These are phyloP conservation scores for Eremothecium sinecaudum DNA, from an alignment of 1,139 yeast species.

Conservation along the genomic window DNA sequence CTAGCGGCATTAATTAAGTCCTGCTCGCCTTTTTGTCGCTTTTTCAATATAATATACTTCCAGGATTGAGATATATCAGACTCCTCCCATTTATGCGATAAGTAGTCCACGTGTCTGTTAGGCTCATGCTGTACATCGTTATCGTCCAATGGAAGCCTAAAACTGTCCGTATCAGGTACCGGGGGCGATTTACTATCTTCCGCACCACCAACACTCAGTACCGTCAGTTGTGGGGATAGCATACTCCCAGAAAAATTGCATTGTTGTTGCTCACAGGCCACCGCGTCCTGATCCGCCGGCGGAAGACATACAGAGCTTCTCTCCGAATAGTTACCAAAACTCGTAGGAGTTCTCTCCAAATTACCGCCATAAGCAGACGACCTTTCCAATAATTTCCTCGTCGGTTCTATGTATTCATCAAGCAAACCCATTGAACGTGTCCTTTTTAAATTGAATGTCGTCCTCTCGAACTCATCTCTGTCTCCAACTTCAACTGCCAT, in stretches of 20 bases:
- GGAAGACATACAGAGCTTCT: background rate
- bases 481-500: slow-evolving; percentile 58
- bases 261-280: slow-evolving; percentile 9
- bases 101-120: slow-evolving; percentile 81
- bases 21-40: slow-evolving; percentile 38
- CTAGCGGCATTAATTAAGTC: slow-evolving; percentile 59
- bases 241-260: slow-evolving; percentile 6
- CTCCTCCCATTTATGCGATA: slow-evolving; percentile 94
- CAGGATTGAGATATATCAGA: slow-evolving; percentile 87
- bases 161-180: slow-evolving; percentile 33
- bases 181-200: slow-evolving; percentile 24
- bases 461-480: slow-evolving; percentile 60
- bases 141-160: slow-evolving; percentile 65
- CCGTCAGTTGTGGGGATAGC: slow-evolving; percentile 2
- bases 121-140: slow-evolving; percentile 74
- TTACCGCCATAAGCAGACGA: slow-evolving; percentile 3
- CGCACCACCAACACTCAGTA: background rate
- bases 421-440: slow-evolving; percentile 77
- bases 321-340: background rate
- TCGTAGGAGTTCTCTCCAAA: background rate
- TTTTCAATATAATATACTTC: slow-evolving; percentile 79
- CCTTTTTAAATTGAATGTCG: slow-evolving; percentile 69
- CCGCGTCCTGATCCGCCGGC: slow-evolving; percentile 1
- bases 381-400: slow-evolving; percentile 29
- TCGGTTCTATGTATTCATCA: slow-evolving; percentile 55